Conservation (phyloP, 2,329 filamentous ascomycete species). For the Xylariaceae sp. region DNA sequence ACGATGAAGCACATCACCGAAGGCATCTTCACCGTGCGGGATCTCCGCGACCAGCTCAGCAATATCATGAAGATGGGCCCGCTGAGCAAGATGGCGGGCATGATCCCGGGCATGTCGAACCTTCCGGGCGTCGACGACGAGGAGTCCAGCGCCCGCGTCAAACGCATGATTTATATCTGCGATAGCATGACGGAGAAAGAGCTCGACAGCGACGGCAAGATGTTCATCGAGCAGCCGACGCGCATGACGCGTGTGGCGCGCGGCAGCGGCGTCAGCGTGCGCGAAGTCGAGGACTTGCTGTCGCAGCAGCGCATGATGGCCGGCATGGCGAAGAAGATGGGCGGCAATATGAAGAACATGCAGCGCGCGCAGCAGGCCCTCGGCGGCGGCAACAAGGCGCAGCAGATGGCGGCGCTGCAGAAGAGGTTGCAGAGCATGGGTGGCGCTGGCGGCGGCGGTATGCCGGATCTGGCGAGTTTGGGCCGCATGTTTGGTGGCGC, state of each 20-base stretch:
- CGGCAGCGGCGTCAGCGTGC: constrained; percentile 84
- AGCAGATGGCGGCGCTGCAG: constrained; percentile 96
- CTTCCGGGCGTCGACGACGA: constrained; percentile 80
- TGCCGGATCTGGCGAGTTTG: constrained; percentile 78
- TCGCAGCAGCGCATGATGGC: constrained; percentile 99
- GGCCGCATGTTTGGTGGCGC: constrained; percentile 86
- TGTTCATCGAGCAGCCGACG: constrained; percentile 86
- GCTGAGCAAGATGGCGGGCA: constrained; percentile 92
- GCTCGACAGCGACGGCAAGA: constrained; percentile 89
- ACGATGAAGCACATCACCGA: constrained; percentile 99
- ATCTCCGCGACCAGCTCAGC: constrained; percentile 87
- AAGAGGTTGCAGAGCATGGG: constrained; percentile 92
- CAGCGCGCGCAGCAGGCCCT: constrained; percentile 86
- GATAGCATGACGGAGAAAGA: constrained; percentile 97
- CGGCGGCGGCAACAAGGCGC: constrained; percentile 83
- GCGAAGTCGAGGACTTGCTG: constrained; percentile 89
- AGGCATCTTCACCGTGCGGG: constrained; percentile 91
- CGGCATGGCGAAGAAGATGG: constrained; percentile 98
- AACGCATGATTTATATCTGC: constrained; percentile 98
- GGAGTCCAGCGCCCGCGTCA: constrained; percentile 86
- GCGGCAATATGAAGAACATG: constrained; percentile 96
- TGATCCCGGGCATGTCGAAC: constrained; percentile 92
- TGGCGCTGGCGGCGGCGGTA: constrained; percentile 58
- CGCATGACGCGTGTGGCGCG: constrained; percentile 91
- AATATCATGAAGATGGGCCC: constrained; percentile 99